Percentiles rank a stretch among this genome's conserved stretches.
Evolutionary conservation across 805 yeast genomes (phyloP).

Genomic region (Naumovozyma dairenensis): DNA sequence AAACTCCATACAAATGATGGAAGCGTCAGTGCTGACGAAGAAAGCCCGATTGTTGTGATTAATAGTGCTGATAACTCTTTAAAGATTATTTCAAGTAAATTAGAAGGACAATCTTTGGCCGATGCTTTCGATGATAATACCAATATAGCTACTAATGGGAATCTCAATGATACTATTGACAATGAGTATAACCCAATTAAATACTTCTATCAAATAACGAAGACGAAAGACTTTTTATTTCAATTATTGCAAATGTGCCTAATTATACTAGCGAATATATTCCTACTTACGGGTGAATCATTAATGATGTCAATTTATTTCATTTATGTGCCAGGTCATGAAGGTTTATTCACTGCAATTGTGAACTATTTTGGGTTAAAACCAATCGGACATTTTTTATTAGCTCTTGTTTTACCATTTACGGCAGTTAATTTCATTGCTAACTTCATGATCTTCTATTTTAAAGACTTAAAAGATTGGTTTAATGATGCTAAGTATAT

Average conservation of each 20-base stretch:
- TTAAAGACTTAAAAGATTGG: constrained; percentile 19
- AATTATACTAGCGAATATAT: constrained; percentile 12
- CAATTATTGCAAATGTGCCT: constrained; percentile 8
- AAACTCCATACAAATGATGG: too few species aligned
- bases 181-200: constrained; percentile 1
- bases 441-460: constrained; percentile 14
- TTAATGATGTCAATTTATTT: constrained; percentile 32
- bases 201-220: constrained; percentile 7
- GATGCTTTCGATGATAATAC: too few species aligned
- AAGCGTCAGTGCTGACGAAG: too few species aligned
- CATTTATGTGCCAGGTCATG: constrained; percentile 32
- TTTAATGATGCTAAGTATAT: neutral
- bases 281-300: constrained; percentile 27
- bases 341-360: constrained; percentile 22
- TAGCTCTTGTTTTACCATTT: constrained; percentile 27
- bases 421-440: constrained; percentile 14
- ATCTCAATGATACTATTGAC: too few species aligned
- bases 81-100: constrained; percentile 1
- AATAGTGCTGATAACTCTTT: constrained; percentile 10
- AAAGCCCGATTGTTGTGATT: constrained; percentile 8
- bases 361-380: constrained; percentile 30
- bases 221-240: constrained; percentile 6
- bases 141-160: too few species aligned
- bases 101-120: neutral
- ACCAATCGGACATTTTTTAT: constrained; percentile 22